phyloP scores from a whole-genome alignment of 2,329 filamentous ascomycete genomes.

The Fusarium luffae region DNA sequence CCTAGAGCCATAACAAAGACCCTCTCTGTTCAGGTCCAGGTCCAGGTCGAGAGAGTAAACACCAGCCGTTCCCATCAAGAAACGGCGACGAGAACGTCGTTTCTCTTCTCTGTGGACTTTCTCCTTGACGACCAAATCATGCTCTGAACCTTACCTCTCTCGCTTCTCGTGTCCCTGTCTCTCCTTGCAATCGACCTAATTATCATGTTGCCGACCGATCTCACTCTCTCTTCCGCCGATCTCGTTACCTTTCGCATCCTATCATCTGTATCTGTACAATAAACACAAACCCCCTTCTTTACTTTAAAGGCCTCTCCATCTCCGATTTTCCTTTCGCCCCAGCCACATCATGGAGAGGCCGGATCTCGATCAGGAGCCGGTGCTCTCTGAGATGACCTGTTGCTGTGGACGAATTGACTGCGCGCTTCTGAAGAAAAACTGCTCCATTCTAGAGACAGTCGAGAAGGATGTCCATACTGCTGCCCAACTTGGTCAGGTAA shows the following conservation, averaged over 20 bases:
- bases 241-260: constrained; percentile 12
- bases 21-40: constrained; percentile 33
- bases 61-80: constrained; percentile 33
- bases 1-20: constrained; percentile 15
- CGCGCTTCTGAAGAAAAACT: constrained; percentile 83
- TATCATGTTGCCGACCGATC: constrained; percentile 39
- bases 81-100: constrained; percentile 18
- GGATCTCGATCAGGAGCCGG: constrained; percentile 39
- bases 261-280: constrained; percentile 12
- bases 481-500: constrained; percentile 90
- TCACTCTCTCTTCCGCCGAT: constrained; percentile 12
- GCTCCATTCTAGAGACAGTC: constrained; percentile 78
- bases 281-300: constrained; percentile 12
- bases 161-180: not conserved
- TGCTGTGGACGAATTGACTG: constrained; percentile 89
- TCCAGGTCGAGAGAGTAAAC: constrained; percentile 7
- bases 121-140: constrained; percentile 21
- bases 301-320: constrained; percentile 37
- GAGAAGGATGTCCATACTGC: constrained; percentile 90
- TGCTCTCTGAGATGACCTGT: constrained; percentile 66
- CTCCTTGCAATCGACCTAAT: constrained; percentile 14
- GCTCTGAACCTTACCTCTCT: constrained; percentile 12
- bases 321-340: constrained; percentile 24
- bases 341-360: constrained; percentile 42
- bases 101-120: not conserved